These are phyloP conservation scores for Nitzschia sp. DNA, from an alignment of 108 stramenopile species.

Conservation along the genomic window DNA sequence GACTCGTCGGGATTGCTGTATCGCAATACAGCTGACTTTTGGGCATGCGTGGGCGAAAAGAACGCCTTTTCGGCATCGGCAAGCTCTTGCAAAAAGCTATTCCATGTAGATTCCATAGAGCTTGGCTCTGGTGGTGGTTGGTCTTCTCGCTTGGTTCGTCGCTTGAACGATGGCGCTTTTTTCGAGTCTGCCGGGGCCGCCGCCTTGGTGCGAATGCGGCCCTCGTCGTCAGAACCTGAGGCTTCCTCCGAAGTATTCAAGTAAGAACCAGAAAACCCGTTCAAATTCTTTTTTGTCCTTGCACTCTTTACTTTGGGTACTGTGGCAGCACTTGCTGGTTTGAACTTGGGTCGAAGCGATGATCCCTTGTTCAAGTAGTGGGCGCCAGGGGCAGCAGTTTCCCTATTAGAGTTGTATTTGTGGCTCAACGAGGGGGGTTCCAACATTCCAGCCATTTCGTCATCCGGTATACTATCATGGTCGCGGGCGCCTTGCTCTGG, in stretches of 20 bases:
- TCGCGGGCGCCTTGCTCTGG: neutral
- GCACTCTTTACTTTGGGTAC: constrained; percentile 4
- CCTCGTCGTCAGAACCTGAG: neutral
- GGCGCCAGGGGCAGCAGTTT: constrained; percentile 15
- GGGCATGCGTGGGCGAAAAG: constrained; percentile 19
- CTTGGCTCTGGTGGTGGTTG: neutral
- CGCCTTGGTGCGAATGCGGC: neutral
- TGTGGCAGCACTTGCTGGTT: neutral
- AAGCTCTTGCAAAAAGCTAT: constrained; percentile 43
- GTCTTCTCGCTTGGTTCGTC: constrained; percentile 24
- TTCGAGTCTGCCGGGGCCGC: neutral
- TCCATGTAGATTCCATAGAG: constrained; percentile 31
- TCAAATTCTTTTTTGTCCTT: constrained; percentile 8
- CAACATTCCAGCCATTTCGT: no score
- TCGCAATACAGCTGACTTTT: constrained; percentile 12
- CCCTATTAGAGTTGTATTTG: neutral
- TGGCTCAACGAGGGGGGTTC: neutral
- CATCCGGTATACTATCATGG: constrained; percentile 6
- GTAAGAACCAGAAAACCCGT: constrained; percentile 1
- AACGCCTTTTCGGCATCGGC: constrained; percentile 41
- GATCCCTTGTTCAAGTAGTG: constrained; percentile 18
- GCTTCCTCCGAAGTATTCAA: neutral
- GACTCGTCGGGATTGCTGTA: constrained; percentile 10
- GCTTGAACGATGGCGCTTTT: constrained; percentile 18
- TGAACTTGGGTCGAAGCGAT: constrained; percentile 9